phyloP scores from a whole-genome alignment of 2,329 filamentous ascomycete species.

The Eurotiales sp. region DNA sequence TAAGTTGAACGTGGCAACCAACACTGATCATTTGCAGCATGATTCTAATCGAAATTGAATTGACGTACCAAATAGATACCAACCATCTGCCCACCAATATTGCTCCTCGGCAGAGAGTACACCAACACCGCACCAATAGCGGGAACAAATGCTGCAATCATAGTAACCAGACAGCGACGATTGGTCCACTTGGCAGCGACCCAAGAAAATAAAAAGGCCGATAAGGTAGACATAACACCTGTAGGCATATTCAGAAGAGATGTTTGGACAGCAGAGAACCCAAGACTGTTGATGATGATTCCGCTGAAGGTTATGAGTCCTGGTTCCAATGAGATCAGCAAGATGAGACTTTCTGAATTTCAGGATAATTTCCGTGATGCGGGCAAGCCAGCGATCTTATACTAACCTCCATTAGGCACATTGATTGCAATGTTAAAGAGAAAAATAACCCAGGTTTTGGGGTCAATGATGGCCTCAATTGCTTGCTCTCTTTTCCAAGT shows the following conservation, averaged over 20 bases:
- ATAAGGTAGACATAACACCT: slow-evolving; percentile 30
- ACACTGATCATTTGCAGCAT: not conserved
- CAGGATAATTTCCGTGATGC: not conserved
- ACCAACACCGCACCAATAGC: slow-evolving; percentile 29
- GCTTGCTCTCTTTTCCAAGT: slow-evolving; percentile 29
- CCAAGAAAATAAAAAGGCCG: slow-evolving; percentile 29
- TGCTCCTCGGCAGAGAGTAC: slow-evolving; percentile 27
- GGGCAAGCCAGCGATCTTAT: not conserved
- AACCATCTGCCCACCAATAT: slow-evolving; percentile 37
- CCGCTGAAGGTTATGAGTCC: slow-evolving; percentile 36
- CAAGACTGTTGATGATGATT: slow-evolving; percentile 38
- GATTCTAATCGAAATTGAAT: not conserved
- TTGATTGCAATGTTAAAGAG: slow-evolving; percentile 32
- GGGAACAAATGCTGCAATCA: slow-evolving; percentile 27
- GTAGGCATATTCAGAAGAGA: slow-evolving; percentile 37
- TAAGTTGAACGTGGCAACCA: not conserved
- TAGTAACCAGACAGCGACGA: slow-evolving; percentile 27
- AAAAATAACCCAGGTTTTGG: slow-evolving; percentile 35
- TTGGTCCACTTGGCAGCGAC: slow-evolving; percentile 28
- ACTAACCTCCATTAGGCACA: slow-evolving; percentile 32
- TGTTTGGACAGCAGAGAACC: slow-evolving; percentile 32
- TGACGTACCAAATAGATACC: slow-evolving; percentile 34
- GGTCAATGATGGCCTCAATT: slow-evolving; percentile 30
- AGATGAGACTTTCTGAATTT: not conserved
- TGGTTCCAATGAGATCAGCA: slow-evolving; percentile 1